Conservation (phyloP, 805 yeast genomes). For the Kuraishia borneana region DNA sequence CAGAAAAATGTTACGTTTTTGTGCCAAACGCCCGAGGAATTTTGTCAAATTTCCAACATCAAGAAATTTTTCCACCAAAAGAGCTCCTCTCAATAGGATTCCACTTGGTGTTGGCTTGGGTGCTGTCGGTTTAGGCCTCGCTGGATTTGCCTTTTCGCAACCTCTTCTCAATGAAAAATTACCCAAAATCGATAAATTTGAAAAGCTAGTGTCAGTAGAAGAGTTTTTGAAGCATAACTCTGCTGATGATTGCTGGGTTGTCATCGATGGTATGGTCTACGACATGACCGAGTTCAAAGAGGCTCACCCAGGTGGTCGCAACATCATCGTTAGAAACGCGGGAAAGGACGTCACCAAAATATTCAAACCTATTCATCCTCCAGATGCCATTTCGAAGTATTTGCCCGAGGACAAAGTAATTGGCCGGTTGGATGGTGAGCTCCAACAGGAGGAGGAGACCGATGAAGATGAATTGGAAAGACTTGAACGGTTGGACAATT, state of each 20-base stretch:
- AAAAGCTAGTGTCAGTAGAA: conserved; percentile 19
- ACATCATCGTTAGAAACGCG: conserved; percentile 18
- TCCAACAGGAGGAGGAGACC: conserved; percentile 16
- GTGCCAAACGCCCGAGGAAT: too few species aligned
- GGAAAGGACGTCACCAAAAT: conserved; percentile 76
- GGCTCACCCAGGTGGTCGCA: conserved; percentile 23
- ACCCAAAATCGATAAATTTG: too few species aligned
- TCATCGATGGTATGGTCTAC: conserved; percentile 31
- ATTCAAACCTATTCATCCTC: conserved; percentile 84
- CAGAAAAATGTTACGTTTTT: too few species aligned
- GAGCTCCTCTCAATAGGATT: too few species aligned
- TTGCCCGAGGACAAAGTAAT: conserved; percentile 49
- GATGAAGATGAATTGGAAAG: conserved; percentile 32
- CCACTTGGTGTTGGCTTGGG: too few species aligned
- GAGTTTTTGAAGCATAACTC: conserved; percentile 34
- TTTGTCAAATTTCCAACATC: too few species aligned
- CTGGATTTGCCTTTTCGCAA: too few species aligned
- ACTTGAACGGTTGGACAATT: conserved; percentile 28
- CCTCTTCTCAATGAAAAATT: too few species aligned
- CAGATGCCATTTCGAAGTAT: conserved; percentile 65
- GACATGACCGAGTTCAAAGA: conserved; percentile 28
- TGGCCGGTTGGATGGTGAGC: conserved; percentile 27
- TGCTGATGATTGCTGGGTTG: conserved; percentile 36
- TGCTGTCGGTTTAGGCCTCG: too few species aligned
- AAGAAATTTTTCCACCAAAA: too few species aligned